A percentile compares a stretch with the other conserved stretches of the same genome.
Conservation (phyloP, 2,329 filamentous ascomycete genomes). For the Parastagonospora avenae region DNA sequence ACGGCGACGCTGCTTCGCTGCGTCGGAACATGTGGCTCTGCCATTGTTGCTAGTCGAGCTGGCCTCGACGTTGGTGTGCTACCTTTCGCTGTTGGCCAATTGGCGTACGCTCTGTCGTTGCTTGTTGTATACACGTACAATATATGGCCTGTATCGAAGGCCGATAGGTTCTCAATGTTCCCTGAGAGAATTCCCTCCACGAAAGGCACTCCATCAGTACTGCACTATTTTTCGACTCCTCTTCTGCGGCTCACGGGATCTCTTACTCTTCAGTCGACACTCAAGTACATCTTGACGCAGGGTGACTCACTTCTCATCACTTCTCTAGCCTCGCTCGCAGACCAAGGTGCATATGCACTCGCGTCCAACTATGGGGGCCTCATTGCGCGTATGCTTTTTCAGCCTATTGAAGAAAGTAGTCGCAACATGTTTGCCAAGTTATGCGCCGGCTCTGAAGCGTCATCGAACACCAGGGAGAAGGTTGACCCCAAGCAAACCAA, state of each 20-base stretch:
- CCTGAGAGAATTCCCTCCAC: slow-evolving; percentile 50
- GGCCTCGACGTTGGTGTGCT: slow-evolving; percentile 71
- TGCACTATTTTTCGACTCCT: slow-evolving; percentile 65
- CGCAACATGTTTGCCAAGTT: slow-evolving; percentile 87
- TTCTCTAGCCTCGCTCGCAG: slow-evolving; percentile 72
- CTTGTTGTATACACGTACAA: slow-evolving; percentile 71
- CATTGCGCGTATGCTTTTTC: slow-evolving; percentile 85
- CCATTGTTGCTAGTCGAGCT: slow-evolving; percentile 64
- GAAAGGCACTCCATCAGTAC: slow-evolving; percentile 20
- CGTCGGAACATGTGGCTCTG: slow-evolving; percentile 71
- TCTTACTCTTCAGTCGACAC: slow-evolving; percentile 82
- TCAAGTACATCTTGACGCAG: slow-evolving; percentile 94
- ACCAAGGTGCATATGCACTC: slow-evolving; percentile 90
- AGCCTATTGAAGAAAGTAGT: slow-evolving; percentile 92
- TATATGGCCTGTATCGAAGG: slow-evolving; percentile 61
- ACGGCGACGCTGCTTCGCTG: slow-evolving; percentile 79
- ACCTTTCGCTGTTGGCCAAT: slow-evolving; percentile 87
- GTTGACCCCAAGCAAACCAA: slow-evolving; percentile 7
- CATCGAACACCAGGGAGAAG: slow-evolving; percentile 9
- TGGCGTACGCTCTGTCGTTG: slow-evolving; percentile 73
- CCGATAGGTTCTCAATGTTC: slow-evolving; percentile 72
- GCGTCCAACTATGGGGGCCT: slow-evolving; percentile 93
- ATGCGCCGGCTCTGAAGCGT: slow-evolving; percentile 54
- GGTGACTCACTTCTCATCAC: slow-evolving; percentile 90
- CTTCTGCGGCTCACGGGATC: slow-evolving; percentile 77